Evolutionary conservation across 257 asterid genomes (phyloP), one percentile per base, ranked within the genome.

Genomic region (Nicotiana tomentosiformis): DNA sequence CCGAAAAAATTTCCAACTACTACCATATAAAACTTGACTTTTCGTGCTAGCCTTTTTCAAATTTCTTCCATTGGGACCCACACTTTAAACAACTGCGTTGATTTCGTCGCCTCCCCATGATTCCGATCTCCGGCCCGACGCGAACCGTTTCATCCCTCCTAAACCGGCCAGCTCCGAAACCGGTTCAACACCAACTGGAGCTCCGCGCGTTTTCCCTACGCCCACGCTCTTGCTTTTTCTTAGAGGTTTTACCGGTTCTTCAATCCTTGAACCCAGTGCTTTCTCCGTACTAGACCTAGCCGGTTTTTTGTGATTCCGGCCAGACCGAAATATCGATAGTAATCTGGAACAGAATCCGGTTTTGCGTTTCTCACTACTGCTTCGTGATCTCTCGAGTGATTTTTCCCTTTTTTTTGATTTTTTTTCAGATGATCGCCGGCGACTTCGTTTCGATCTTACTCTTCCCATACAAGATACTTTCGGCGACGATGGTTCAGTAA

Each of bases 381-480:
- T 88, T 64, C 86, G 83, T 29, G 83, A 39, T 80, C 83, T 87
- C 83, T 88, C 90, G 1, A 62, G 26, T 29, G 87, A 43, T 51
- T 85, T 89, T 4, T 86, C 94, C 37, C 76, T 83, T 87, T 77
- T 92, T 23, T 83, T 85, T 60, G 82, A 33, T 64, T 90, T 80
- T 78, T 82, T 86, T 64, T 51, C 87, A 0, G 77, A 43, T 2
- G 97, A 88, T 82, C 93, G 81, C 67, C 97, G 91, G 51, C 99
- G 89, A 39, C 93, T 60, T 23, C 92, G 94, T 90, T 94, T 95
- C 16, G 98, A 95, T 82, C 97, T 84, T 57, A 95, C 98, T 85
- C 97, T 89, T 58, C 99, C 99, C 85, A 94, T 94, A 66, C 99
- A 95, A 1, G 99, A 95, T 8, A 95, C 99, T 90, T 93, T 93